Evolutionary conservation across 306 rosid species (phyloP).

Genomic region (Sicyos edulis): DNA sequence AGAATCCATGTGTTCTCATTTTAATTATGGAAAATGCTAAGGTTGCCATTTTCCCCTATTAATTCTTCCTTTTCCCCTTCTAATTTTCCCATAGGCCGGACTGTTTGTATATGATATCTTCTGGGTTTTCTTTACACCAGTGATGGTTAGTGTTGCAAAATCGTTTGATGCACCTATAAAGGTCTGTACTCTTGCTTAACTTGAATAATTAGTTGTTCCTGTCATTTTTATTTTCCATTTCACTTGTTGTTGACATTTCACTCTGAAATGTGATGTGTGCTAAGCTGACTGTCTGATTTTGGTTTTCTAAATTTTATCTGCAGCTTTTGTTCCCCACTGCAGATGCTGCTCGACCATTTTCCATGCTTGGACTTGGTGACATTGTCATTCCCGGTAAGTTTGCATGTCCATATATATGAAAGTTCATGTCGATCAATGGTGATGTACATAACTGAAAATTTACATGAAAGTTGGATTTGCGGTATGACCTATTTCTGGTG

Average conservation of each 20-base stretch:
- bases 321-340: conserved; percentile 96
- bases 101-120: conserved; percentile 92
- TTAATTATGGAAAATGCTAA: neutral
- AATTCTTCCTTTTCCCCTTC: neutral
- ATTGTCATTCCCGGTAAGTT: conserved; percentile 92
- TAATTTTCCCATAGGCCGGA: conserved; percentile 59
- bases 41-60: neutral
- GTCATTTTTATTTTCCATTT: neutral
- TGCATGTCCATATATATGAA: neutral
- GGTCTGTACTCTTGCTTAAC: conserved; percentile 43
- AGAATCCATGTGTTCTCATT: too few species aligned
- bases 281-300: conserved; percentile 17
- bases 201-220: conserved; percentile 13
- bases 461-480: too few species aligned
- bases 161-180: conserved; percentile 98
- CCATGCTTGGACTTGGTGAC: conserved; percentile 99
- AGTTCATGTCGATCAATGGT: too few species aligned
- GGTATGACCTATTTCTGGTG: neutral
- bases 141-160: conserved; percentile 99
- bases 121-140: conserved; percentile 99
- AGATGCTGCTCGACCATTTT: conserved; percentile 76
- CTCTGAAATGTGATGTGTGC: conserved; percentile 5
- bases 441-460: too few species aligned
- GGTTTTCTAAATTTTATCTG: conserved; percentile 26
- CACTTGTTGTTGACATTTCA: neutral